phyloP scores from a whole-genome alignment of 2,329 filamentous ascomycete genomes.

The Aspergillus cejpii region DNA sequence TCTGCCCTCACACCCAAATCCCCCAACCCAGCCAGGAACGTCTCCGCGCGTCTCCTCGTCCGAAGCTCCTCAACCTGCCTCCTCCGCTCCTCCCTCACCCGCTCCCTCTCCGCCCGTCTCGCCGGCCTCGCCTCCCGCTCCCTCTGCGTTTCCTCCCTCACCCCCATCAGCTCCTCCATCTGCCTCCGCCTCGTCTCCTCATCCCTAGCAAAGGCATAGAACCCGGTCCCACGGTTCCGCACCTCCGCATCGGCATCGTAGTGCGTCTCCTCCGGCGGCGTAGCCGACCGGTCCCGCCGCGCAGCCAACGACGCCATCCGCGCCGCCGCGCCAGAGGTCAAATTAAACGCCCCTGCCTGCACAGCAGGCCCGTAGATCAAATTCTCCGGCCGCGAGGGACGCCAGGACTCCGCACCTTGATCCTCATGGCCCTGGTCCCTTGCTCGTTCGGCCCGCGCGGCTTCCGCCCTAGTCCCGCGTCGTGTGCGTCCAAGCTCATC shows the following conservation, averaged over 20 bases:
- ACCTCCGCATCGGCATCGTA: slow-evolving; percentile 83
- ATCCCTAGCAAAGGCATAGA: slow-evolving; percentile 81
- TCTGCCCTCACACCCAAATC: slow-evolving; percentile 25
- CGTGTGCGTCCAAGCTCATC: slow-evolving; percentile 90
- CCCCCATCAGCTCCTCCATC: slow-evolving; percentile 66
- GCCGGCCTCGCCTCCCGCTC: slow-evolving; percentile 52
- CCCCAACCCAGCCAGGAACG: slow-evolving; percentile 57
- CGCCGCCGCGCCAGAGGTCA: slow-evolving; percentile 55
- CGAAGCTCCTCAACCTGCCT: slow-evolving; percentile 46
- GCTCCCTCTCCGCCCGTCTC: slow-evolving; percentile 53
- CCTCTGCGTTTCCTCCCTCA: slow-evolving; percentile 62
- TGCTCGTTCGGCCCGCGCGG: slow-evolving; percentile 55
- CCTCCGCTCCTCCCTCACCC: slow-evolving; percentile 56
- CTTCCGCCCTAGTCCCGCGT: slow-evolving; percentile 63
- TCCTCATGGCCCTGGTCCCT: slow-evolving; percentile 26
- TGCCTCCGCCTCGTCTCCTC: slow-evolving; percentile 60
- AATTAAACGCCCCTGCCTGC: slow-evolving; percentile 75
- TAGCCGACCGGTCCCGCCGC: slow-evolving; percentile 70
- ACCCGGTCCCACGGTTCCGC: slow-evolving; percentile 79
- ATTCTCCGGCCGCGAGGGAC: slow-evolving; percentile 53
- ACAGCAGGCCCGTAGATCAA: slow-evolving; percentile 82
- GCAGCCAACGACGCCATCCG: slow-evolving; percentile 72
- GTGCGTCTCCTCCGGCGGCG: slow-evolving; percentile 72
- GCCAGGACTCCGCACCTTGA: slow-evolving; percentile 25
- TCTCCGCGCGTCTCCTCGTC: slow-evolving; percentile 63